phyloP scores from a whole-genome alignment of 129 eudicot species.

The Flaveria linearis region DNA sequence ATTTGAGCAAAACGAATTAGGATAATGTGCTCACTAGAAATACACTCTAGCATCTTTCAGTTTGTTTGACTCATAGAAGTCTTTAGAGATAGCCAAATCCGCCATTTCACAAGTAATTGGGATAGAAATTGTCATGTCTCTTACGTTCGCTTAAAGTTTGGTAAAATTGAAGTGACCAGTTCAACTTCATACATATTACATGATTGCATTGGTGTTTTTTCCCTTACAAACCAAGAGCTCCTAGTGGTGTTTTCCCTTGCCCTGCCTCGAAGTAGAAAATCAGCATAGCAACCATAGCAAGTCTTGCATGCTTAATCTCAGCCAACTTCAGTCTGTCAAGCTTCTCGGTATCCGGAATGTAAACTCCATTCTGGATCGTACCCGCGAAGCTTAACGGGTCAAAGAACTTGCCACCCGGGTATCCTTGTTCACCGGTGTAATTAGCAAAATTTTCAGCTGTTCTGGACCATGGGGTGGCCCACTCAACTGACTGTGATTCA shows the following conservation, averaged over 20 bases:
- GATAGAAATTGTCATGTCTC: too few species aligned
- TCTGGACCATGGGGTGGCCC: constrained; percentile 98
- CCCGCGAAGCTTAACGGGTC: constrained; percentile 90
- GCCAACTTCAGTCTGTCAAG: constrained; percentile 90
- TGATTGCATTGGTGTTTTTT: not conserved
- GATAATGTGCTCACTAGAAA: too few species aligned
- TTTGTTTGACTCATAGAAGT: too few species aligned
- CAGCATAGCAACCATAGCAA: constrained; percentile 95
- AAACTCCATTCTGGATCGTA: constrained; percentile 62
- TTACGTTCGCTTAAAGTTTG: too few species aligned
- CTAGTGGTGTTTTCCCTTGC: constrained; percentile 98
- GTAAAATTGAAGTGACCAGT: too few species aligned
- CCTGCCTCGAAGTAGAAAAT: constrained; percentile 96
- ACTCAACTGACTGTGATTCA: constrained; percentile 86
- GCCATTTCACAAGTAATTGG: too few species aligned
- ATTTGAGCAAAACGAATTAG: too few species aligned
- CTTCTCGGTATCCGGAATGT: constrained; percentile 74
- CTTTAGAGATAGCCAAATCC: too few species aligned
- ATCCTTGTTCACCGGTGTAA: constrained; percentile 87
- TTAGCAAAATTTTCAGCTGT: constrained; percentile 88
- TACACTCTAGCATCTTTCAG: too few species aligned
- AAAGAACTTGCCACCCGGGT: constrained; percentile 92
- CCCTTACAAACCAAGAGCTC: constrained; percentile 87
- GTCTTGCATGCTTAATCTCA: constrained; percentile 90
- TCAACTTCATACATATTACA: constrained; percentile 33